These are phyloP conservation scores for Penicillium antarcticum DNA, from an alignment of 495 filamentous ascomycete species.

Conservation along the genomic window DNA sequence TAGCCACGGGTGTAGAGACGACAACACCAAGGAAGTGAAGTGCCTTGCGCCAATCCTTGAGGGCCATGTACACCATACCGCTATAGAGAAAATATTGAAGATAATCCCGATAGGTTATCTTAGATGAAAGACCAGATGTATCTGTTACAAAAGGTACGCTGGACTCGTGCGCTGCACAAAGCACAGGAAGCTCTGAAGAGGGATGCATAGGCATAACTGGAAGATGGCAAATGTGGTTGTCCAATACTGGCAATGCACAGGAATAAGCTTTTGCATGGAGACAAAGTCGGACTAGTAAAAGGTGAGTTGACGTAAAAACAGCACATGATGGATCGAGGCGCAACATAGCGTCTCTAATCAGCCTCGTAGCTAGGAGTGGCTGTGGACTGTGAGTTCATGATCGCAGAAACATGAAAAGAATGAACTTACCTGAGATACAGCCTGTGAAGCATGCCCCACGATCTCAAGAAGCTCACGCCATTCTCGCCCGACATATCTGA, in stretches of 20 bases:
- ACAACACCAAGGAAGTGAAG: slow-evolving; percentile 66
- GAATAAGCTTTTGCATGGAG: slow-evolving; percentile 51
- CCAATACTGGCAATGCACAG: slow-evolving; percentile 60
- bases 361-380: slow-evolving; percentile 58
- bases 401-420: neutral
- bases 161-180: slow-evolving; percentile 30
- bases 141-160: slow-evolving; percentile 51
- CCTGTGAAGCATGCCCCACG: slow-evolving; percentile 38
- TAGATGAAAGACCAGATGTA: slow-evolving; percentile 54
- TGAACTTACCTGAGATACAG: slow-evolving; percentile 38
- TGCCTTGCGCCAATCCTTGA: slow-evolving; percentile 70
- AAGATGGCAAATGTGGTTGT: slow-evolving; percentile 65
- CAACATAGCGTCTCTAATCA: slow-evolving; percentile 63
- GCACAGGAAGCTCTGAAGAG: slow-evolving; percentile 15
- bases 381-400: slow-evolving; percentile 21
- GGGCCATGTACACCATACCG: slow-evolving; percentile 73
- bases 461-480: slow-evolving; percentile 52
- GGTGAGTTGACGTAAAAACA: slow-evolving; percentile 66
- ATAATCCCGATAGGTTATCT: slow-evolving; percentile 55
- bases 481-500: slow-evolving; percentile 55
- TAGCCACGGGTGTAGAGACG: slow-evolving; percentile 59
- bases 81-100: slow-evolving; percentile 77
- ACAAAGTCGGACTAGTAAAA: slow-evolving; percentile 59
- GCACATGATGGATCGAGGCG: slow-evolving; percentile 68
- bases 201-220: slow-evolving; percentile 41